A percentile compares a stretch with the other conserved stretches of the same genome.
phyloP scores from a whole-genome alignment of 768 basidiomycete species.

The Wakefieldia striispora region DNA sequence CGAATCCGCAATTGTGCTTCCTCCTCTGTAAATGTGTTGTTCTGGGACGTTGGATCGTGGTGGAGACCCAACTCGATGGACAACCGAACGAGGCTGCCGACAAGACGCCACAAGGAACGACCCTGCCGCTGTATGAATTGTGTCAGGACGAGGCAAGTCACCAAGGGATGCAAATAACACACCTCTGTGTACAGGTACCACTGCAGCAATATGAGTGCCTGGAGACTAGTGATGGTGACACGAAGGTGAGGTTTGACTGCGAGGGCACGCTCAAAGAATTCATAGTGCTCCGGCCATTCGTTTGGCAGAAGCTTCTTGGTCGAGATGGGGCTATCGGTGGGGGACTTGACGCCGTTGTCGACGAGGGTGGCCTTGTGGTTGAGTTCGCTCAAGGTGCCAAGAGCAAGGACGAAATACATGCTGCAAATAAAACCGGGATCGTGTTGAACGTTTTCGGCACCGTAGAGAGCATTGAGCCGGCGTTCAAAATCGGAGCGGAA shows the following conservation, averaged over 20 bases:
- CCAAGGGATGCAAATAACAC: conserved; percentile 14
- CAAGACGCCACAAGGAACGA: conserved; percentile 85
- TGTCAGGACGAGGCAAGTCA: conserved; percentile 3
- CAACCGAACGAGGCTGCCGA: conserved; percentile 79
- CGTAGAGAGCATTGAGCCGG: conserved; percentile 65
- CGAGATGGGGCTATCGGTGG: conserved; percentile 34
- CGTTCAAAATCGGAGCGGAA: conserved; percentile 65
- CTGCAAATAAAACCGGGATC: conserved; percentile 82
- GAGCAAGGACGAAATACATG: conserved; percentile 72
- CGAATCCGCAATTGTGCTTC: conserved; percentile 79
- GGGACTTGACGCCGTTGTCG: conserved; percentile 43
- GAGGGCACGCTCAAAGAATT: conserved; percentile 80
- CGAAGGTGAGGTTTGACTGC: conserved; percentile 78
- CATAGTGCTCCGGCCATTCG: conserved; percentile 78
- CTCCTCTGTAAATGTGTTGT: conserved; percentile 62
- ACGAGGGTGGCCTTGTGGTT: conserved; percentile 63
- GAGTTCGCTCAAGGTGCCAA: conserved; percentile 80
- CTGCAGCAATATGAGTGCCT: conserved; percentile 79
- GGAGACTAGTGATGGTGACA: conserved; percentile 78
- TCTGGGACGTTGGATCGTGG: conserved; percentile 74
- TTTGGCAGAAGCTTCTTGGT: conserved; percentile 57
- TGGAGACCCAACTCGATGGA: conserved; percentile 84
- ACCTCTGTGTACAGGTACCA: conserved; percentile 93
- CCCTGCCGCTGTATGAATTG: conserved; percentile 66
- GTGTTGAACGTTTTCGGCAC: conserved; percentile 46